phyloP scores from a whole-genome alignment of 495 filamentous ascomycete genomes.

The Daldinia decipiens region DNA sequence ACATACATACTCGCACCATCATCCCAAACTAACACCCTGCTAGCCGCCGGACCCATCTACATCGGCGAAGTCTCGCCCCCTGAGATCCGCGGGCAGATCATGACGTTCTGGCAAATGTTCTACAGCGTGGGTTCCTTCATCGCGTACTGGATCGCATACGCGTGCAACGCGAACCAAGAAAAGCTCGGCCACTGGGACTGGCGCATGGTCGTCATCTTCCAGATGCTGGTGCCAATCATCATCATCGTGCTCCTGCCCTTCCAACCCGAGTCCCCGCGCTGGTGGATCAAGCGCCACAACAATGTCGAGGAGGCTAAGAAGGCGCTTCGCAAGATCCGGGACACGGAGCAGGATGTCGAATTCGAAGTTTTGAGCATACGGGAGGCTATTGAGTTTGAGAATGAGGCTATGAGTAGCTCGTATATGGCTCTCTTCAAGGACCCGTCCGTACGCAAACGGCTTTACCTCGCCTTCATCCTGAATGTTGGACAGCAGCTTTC shows the following conservation, averaged over 20 bases:
- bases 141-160: constrained; percentile 69
- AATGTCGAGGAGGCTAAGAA: constrained; percentile 64
- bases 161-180: constrained; percentile 60
- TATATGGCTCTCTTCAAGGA: constrained; percentile 70
- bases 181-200: constrained; percentile 69
- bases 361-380: constrained; percentile 66
- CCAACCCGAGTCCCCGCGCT: constrained; percentile 68
- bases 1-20: neutral
- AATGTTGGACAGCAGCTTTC: constrained; percentile 72
- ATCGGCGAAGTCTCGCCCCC: constrained; percentile 69
- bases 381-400: constrained; percentile 70
- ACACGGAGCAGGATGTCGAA: constrained; percentile 68
- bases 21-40: constrained; percentile 14
- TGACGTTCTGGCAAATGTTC: constrained; percentile 76
- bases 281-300: constrained; percentile 65
- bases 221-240: constrained; percentile 64
- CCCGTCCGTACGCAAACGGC: constrained; percentile 66
- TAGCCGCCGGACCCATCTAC: constrained; percentile 65
- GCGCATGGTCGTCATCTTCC: constrained; percentile 71
- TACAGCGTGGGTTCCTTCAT: constrained; percentile 72
- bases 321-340: constrained; percentile 62
- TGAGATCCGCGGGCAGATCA: constrained; percentile 69
- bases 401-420: constrained; percentile 65
- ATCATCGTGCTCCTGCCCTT: constrained; percentile 64
- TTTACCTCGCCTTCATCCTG: constrained; percentile 63